Base-by-base conservation (phyloP, 768 basidiomycete genomes). In the Boletus subcaerulescens region DNA sequence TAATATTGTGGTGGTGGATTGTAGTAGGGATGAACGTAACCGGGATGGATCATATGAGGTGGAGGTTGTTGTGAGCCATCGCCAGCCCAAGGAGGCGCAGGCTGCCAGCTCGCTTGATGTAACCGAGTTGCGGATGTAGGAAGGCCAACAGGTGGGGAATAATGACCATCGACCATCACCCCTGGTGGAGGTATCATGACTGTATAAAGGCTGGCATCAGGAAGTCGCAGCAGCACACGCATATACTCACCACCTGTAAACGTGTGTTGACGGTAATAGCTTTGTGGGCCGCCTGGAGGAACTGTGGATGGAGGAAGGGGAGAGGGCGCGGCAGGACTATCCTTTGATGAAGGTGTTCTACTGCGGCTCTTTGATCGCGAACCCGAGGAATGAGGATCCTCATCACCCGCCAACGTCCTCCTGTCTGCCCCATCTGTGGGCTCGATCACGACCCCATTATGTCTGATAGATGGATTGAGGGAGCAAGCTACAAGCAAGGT, bases 251-350 rank as follows among this genome's bases (percentile, higher is more conserved):
- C 63, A 75, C 82, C 74, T 47, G 75, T 64, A 18, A 72, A 77
- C 48, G 84, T 85, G 58, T 87, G 86, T 63, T 80, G 80, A 35
- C 84, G 80, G 65, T 88, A 88, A 67, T 88, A 86, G 59, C 80
- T 82, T 18, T 80, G 79, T n/a, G 71, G 64, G n/a, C 71, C 69
- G 1, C 65, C 60, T 11, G 72, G 72, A 45, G 63, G 69, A 40
- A 67, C 64, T 55, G 61, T 60, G 56, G 65, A 55, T 4, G 66
- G 64, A 44, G 82, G 73, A 4, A 76, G 74, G 32, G 72, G 61
- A 17, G 61, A 53, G 18, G 73, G 70, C 52, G 57, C 66, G 33
- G 52, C 64, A 29, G 71, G 65, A 60, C 66, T 77, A 75, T 59
- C 77, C 71, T 62, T 77, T 76, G 52, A 72, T 18, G 70, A 48